Base-by-base conservation (phyloP, 129 eudicot species). In the Tagetes patula region DNA sequence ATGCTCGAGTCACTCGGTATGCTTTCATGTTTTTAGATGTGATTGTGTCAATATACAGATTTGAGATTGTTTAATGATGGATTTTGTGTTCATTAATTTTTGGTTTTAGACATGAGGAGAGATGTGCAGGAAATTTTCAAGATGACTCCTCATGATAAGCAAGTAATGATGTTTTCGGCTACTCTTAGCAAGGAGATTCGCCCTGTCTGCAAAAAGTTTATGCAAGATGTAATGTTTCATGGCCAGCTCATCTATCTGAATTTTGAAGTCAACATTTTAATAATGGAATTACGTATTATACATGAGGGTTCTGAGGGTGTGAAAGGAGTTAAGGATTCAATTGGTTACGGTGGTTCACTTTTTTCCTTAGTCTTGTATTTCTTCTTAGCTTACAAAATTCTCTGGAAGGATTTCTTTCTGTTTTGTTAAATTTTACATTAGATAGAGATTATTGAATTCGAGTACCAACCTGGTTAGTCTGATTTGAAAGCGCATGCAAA, bases 101-200 rank as follows among this genome's bases (percentile, higher is more conserved):
- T 46, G 65, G 12, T 52, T 41, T 1, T 84, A 94, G 98, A 94
- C 72, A 94, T 94, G 98, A 82, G 98, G 83, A 90, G 91, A 80
- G 98, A 94, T 39, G 98, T 94, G 78, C 98, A 94, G 82, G 98
- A 90, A 83, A 94, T 94, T 11, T 94, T 94, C 82, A 94, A 88
- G 84, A 94, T 94, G 98, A 94, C 98, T 10, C 98, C 98, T 30
- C 98, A 94, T 76, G 98, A 94, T 70, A 94, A 94, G 86, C 98
- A 94, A 88, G 98, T 94, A 12, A 94, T 94, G 98, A 94, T 94
- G 98, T 94, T 94, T 75, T 94, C 98, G 5, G 98, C 98, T 37
- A 94, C 98, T 1, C 83, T 94, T 73, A 90, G 98, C 95, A 94
- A 94, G 88, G 98, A 87, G 75, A 94, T 94, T 73, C 98, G 98